phyloP scores from a whole-genome alignment of 2,329 filamentous ascomycete species.

The Leptodontidium sp. region DNA sequence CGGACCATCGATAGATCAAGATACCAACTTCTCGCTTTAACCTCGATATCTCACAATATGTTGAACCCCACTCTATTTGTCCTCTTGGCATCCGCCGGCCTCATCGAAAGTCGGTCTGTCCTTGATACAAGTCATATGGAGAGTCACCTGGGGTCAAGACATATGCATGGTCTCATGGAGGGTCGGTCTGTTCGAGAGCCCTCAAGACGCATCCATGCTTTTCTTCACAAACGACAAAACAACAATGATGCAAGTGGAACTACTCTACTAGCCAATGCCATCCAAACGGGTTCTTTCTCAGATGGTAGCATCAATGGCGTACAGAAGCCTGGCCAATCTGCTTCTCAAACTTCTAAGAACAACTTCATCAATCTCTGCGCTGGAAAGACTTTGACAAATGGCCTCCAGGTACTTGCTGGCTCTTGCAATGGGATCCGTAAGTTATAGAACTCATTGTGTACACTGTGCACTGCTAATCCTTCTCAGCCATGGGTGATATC shows the following conservation, averaged over 20 bases:
- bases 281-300: constrained; percentile 44
- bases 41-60: constrained; percentile 33
- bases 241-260: constrained; percentile 30
- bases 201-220: constrained; percentile 18
- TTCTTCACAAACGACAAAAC: constrained; percentile 8
- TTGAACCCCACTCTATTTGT: constrained; percentile 38
- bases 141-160: constrained; percentile 18
- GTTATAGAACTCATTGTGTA: constrained; percentile 22
- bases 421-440: constrained; percentile 63
- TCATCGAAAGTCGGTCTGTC: constrained; percentile 37
- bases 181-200: constrained; percentile 7
- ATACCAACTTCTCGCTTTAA: constrained; percentile 24
- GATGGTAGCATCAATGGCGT: constrained; percentile 41
- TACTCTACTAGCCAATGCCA: constrained; percentile 38
- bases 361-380: constrained; percentile 48
- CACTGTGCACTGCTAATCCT: constrained; percentile 20
- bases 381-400: constrained; percentile 62
- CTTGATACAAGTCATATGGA: constrained; percentile 26
- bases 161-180: constrained; percentile 26
- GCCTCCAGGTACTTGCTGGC: constrained; percentile 62
- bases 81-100: constrained; percentile 38
- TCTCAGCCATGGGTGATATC: constrained; percentile 48
- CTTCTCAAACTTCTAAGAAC: constrained; percentile 43
- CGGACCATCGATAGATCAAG: constrained; percentile 32
- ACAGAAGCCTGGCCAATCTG: constrained; percentile 40